Evolutionary conservation across 1,284 basidiomycete genomes (phyloP), one percentile per base, ranked within the genome.

Genomic region (Ustilago sp.): DNA sequence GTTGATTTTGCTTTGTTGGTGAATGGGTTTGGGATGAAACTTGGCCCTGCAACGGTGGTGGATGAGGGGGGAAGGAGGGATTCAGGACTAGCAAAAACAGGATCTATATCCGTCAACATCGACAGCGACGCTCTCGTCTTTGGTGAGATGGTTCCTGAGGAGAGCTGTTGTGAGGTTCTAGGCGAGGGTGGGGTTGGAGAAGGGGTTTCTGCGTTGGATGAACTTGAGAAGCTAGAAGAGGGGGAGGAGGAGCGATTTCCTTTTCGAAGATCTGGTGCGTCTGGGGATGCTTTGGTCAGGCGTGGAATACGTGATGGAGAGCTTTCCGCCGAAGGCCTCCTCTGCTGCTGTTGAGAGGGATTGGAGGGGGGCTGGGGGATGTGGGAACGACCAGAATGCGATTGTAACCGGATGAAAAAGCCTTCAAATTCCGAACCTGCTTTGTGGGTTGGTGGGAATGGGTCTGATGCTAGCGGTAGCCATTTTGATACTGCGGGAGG

Each of bases 371-470:
- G 23, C 2, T 36, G 48, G 3, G 43, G 23, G 9, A 53, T 28
- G 5, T 47, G 51, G n/a, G 73, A 61, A 6, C 68, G 64, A 8
- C 73, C 68, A 5, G 54, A 61, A 43, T 77, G 74, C n/a, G 74
- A 69, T 41, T 73, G 43, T 12, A 77, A 50, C 2, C 74, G 63
- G 31, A 77, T 35, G 51, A 77, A 77, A 61, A 77, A 77, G 43
- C 74, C 74, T 52, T 77, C 74, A 55, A 77, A 77, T n/a, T 72
- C 69, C n/a, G 74, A 77, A 1, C 70, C 74, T 17, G 61, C 66
- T 23, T 47, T 47, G 45, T 77, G 74, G 7, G 74, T 77, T 17
- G 74, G 74, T 31, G 74, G 74, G 52, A 69, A 69, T 2, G 74
- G 70, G 45, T 77, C 74, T 15, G 38, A 41, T 32, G 70, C 63